These are phyloP conservation scores for Termitomyces eurrhizus DNA, from an alignment of 768 basidiomycete genomes.

Conservation along the genomic window DNA sequence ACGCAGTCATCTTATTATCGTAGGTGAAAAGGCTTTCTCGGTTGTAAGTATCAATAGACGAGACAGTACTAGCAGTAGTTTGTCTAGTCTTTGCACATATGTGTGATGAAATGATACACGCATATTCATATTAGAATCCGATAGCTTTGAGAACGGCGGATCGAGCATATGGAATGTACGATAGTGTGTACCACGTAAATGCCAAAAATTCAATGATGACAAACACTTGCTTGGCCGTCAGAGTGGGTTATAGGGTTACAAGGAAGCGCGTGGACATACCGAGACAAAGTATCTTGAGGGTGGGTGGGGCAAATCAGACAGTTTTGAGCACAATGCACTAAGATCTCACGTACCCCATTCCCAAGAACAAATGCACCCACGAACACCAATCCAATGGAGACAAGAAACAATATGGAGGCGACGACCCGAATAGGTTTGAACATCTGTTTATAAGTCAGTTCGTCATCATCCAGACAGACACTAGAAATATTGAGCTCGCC, in stretches of 20 bases:
- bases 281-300: slow-evolving; percentile 58
- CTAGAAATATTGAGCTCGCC: slow-evolving; percentile 31
- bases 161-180: slow-evolving; percentile 91
- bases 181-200: slow-evolving; percentile 84
- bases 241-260: slow-evolving; percentile 5
- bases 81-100: not conserved
- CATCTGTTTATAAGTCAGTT: slow-evolving; percentile 53
- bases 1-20: not conserved
- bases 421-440: slow-evolving; percentile 89
- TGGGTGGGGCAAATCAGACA: not conserved
- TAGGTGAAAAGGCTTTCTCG: slow-evolving; percentile 7
- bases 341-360: slow-evolving; percentile 49
- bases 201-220: slow-evolving; percentile 91
- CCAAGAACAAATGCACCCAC: slow-evolving; percentile 77
- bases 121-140: slow-evolving; percentile 37
- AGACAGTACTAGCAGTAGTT: not conserved
- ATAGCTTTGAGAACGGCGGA: slow-evolving; percentile 64
- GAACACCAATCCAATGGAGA: slow-evolving; percentile 77
- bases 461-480: not conserved
- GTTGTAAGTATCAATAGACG: slow-evolving; percentile 1
- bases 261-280: slow-evolving; percentile 36
- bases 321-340: not conserved
- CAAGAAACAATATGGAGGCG: slow-evolving; percentile 77
- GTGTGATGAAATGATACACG: not conserved
- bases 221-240: slow-evolving; percentile 51